Conservation (phyloP, 2,329 filamentous ascomycete genomes). For the Shiraia sp. region DNA sequence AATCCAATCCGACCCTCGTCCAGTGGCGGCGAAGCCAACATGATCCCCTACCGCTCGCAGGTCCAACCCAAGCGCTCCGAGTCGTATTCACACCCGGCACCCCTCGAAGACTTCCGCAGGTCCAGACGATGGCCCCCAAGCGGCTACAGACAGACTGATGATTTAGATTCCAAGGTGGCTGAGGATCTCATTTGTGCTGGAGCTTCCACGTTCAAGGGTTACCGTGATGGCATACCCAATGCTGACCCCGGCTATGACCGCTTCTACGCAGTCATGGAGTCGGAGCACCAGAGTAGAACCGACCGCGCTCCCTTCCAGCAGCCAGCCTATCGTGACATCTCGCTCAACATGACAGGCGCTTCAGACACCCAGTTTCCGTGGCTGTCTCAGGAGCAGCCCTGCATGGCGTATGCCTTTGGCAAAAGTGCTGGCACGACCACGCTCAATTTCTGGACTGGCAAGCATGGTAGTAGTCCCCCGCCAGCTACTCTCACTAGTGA, state of each 20-base stretch:
- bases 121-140: constrained; percentile 46
- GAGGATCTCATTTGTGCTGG: constrained; percentile 46
- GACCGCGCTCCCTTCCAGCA: constrained; percentile 44
- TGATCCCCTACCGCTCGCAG: constrained; percentile 29
- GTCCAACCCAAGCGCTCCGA: constrained; percentile 33
- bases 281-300: constrained; percentile 42
- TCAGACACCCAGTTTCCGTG: constrained; percentile 57
- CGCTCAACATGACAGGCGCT: constrained; percentile 42
- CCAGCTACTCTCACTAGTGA: constrained; percentile 63
- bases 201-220: constrained; percentile 47
- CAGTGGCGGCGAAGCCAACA: constrained; percentile 35
- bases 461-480: constrained; percentile 61
- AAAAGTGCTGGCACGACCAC: constrained; percentile 70
- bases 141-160: constrained; percentile 40
- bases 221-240: constrained; percentile 42
- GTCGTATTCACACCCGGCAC: constrained; percentile 43
- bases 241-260: constrained; percentile 42
- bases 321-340: constrained; percentile 43
- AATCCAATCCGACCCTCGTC: constrained; percentile 36
- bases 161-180: constrained; percentile 36
- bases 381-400: constrained; percentile 76
- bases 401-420: constrained; percentile 70
- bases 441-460: constrained; percentile 69
- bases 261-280: constrained; percentile 48
- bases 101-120: constrained; percentile 43